Evolutionary conservation across 768 basidiomycete species (phyloP), one percentile per base, ranked within the genome.

Genomic region (Auricularia heimuer): DNA sequence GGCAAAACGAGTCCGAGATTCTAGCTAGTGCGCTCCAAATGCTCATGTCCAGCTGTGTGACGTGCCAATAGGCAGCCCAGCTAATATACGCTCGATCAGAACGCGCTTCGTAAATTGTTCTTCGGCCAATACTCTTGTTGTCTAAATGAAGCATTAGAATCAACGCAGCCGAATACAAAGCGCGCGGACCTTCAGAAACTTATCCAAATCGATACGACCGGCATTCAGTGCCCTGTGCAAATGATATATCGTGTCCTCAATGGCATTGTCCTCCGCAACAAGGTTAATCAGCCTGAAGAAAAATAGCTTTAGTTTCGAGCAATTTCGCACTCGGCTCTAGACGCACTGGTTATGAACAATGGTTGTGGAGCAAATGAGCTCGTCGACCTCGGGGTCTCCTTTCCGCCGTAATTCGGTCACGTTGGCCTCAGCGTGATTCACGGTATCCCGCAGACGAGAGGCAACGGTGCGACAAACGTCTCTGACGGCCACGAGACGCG

Each of bases 251-350:
- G 96, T 96, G 74, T 98, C 97, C 77, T 98, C 96, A 72, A 98
- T 94, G 1, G 96, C 94, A 71, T 94, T 94, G 75, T 98, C 97
- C 75, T 99, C 97, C n/a, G 97, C 95, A n/a, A 98, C 89, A 35
- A 98, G 82, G 73, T 98, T 92, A 69, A 98, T 87, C 29, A 99
- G 79, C 77, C 96, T 98, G 72, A 34, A 51, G 1, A 29, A 2
- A 29, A 29, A 29, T 29, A 29, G 29, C 29, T 29, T 29, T 29
- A 29, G 29, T 29, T 29, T 29, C 24, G 18, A 8, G 1, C 45
- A 39, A 21, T 56, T 56, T 10, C 14, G 16, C 54, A 56, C n/a
- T 34, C 44, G 36, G 45, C n/a, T 36, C 33, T 70, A 67, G 65
- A 80, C 89, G 71, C 69, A 97, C 97, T 99, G 97, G 76, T 96